Conservation (phyloP, 345 rosid species). For the Syzygium aqueum region DNA sequence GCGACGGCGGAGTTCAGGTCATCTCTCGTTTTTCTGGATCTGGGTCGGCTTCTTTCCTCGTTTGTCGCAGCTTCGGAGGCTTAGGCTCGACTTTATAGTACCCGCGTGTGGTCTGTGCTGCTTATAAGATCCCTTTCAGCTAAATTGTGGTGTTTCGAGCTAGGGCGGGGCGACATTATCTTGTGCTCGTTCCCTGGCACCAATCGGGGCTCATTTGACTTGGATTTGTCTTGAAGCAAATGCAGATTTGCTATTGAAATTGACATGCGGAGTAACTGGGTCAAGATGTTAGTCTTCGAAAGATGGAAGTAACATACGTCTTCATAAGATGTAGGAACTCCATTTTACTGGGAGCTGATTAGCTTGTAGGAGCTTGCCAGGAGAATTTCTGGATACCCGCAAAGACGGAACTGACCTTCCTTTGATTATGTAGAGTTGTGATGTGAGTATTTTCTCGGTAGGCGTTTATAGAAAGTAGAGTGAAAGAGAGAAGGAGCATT, state of each 20-base stretch:
- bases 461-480: not conserved
- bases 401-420: not conserved
- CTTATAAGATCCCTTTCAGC: not conserved
- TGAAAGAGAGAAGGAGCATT: not conserved
- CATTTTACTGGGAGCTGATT: not conserved
- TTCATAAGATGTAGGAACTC: not conserved
- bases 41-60: not conserved
- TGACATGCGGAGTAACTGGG: not conserved
- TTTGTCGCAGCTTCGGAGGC: not conserved
- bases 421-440: not conserved
- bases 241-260: not conserved
- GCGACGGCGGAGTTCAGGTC: conserved; percentile 96
- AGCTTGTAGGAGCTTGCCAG: not conserved
- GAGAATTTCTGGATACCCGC: not conserved
- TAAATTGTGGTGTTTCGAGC: not conserved
- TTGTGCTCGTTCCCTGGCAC: not conserved
- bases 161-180: not conserved
- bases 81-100: not conserved
- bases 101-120: not conserved
- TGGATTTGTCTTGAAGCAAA: not conserved
- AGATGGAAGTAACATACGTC: not conserved
- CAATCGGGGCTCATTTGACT: not conserved
- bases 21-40: not conserved
- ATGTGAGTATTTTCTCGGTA: not conserved
- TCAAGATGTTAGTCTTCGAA: not conserved